Evolutionary conservation across 1,139 yeast species (phyloP).

Genomic region (Sugiyamaella grinbergsii): DNA sequence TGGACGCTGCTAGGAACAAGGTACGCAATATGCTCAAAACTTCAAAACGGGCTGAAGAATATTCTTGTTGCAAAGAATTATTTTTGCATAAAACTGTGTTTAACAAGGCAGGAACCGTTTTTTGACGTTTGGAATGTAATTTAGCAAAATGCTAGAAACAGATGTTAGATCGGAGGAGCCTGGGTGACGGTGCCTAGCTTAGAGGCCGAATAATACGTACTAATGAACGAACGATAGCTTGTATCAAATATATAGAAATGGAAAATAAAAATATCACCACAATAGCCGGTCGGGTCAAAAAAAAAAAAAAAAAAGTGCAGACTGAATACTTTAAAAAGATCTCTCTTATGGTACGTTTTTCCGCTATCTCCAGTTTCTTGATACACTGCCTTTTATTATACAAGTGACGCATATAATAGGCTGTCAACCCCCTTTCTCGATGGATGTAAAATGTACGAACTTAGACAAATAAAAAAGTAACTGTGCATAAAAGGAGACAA

Average conservation of each 20-base stretch:
- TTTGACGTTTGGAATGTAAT: background rate
- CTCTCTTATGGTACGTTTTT: background rate
- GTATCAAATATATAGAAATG: background rate
- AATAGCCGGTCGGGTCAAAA: background rate
- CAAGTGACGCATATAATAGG: background rate
- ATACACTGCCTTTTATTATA: background rate
- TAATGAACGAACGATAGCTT: background rate
- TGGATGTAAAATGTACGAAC: background rate
- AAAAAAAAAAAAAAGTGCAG: background rate
- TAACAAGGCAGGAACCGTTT: background rate
- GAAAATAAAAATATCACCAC: background rate
- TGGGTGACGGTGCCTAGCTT: background rate
- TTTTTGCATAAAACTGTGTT: slow-evolving; percentile 4
- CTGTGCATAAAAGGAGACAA: background rate
- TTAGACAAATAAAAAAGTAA: background rate
- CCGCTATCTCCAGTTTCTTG: background rate
- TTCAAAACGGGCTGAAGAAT: too few species aligned
- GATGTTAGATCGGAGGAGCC: background rate
- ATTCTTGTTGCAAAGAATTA: too few species aligned
- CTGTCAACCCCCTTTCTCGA: background rate
- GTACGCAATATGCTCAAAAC: too few species aligned
- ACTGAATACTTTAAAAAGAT: background rate
- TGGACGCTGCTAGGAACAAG: background rate
- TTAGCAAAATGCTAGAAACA: slow-evolving; percentile 3
- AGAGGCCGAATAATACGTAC: background rate